phyloP scores from a whole-genome alignment of 2,329 filamentous ascomycete genomes.

The Sporothrix luriei region DNA sequence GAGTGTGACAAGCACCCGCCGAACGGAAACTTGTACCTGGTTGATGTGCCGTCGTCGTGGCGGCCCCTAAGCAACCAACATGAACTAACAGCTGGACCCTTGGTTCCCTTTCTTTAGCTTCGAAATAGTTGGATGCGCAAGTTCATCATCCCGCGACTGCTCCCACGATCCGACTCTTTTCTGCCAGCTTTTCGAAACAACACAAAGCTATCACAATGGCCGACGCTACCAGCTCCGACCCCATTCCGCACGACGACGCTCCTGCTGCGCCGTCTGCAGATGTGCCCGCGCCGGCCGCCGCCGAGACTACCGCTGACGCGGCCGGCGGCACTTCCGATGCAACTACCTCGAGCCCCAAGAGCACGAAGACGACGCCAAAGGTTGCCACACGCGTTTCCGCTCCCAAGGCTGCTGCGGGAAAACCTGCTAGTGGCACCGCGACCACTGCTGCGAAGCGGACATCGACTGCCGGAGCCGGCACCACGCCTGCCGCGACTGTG shows the following conservation, averaged over 20 bases:
- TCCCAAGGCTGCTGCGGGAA: slow-evolving; percentile 37
- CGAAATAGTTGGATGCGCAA: slow-evolving; percentile 1
- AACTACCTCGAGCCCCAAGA: slow-evolving; percentile 29
- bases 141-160: background rate
- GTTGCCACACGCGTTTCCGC: slow-evolving; percentile 37
- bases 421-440: slow-evolving; percentile 24
- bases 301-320: slow-evolving; percentile 31
- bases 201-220: slow-evolving; percentile 40
- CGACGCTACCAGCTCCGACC: slow-evolving; percentile 42
- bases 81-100: slow-evolving; percentile 10
- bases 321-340: slow-evolving; percentile 23
- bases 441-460: slow-evolving; percentile 37
- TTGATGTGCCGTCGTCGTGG: slow-evolving; percentile 17
- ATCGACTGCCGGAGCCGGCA: slow-evolving; percentile 31
- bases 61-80: background rate
- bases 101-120: slow-evolving; percentile 21
- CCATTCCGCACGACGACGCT: slow-evolving; percentile 40
- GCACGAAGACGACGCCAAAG: slow-evolving; percentile 34
- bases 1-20: background rate
- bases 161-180: background rate
- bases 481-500: slow-evolving; percentile 30
- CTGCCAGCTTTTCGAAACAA: background rate
- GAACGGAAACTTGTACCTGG: background rate
- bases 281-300: slow-evolving; percentile 33
- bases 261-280: slow-evolving; percentile 28